phyloP scores from a whole-genome alignment of 225 moss, liverwort and hornwort species.

The Polytrichum formosum region DNA sequence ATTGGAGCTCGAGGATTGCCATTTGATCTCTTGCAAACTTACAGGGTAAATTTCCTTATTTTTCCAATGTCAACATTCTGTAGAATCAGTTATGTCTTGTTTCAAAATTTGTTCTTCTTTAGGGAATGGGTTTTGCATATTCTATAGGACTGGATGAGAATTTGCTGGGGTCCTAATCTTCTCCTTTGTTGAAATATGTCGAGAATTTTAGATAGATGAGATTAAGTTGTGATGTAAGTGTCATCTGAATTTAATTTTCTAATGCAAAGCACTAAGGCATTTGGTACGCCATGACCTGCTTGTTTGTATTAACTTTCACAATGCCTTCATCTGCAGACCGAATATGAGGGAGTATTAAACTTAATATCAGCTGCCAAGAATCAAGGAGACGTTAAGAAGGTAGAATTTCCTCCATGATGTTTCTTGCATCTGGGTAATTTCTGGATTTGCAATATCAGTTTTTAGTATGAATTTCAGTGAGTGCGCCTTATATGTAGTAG shows the following conservation, averaged over 20 bases:
- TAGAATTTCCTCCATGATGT: slow-evolving; percentile 1
- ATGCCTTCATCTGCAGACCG: slow-evolving; percentile 46
- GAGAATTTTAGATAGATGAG: too few species aligned
- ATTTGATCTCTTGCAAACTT: slow-evolving; percentile 72
- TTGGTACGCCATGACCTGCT: too few species aligned
- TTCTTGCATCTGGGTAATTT: too few species aligned
- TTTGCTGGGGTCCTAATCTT: too few species aligned
- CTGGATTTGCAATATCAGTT: neutral
- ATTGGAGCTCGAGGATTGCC: slow-evolving; percentile 70
- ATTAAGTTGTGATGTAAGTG: too few species aligned
- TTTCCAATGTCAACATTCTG: neutral
- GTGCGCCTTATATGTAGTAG: neutral
- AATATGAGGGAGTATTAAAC: slow-evolving; percentile 87
- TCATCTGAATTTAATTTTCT: neutral
- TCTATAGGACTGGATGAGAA: too few species aligned
- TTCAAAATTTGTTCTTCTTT: too few species aligned
- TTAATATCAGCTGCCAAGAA: slow-evolving; percentile 89
- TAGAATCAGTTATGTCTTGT: too few species aligned
- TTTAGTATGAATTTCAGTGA: too few species aligned
- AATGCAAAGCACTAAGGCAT: too few species aligned
- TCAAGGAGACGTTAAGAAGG: slow-evolving; percentile 85
- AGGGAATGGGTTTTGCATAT: too few species aligned
- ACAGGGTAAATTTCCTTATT: slow-evolving; percentile 43
- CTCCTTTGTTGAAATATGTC: too few species aligned
- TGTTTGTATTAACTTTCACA: neutral